Base-by-base conservation (phyloP, 2,329 filamentous ascomycete genomes). In the Rhynchosporium secalis region DNA sequence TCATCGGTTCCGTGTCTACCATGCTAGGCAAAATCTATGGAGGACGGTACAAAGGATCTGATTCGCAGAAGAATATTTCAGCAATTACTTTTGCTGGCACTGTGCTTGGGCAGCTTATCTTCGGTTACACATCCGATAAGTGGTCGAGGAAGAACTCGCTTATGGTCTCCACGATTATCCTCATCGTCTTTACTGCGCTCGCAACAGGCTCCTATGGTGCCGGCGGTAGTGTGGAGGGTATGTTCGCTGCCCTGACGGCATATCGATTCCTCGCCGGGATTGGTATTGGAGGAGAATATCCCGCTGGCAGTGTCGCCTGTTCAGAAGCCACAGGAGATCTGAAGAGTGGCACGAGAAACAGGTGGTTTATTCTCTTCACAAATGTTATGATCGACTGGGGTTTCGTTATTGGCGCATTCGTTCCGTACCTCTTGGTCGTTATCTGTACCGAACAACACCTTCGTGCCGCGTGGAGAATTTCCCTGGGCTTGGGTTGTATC, bases 341-440 rank as follows among this genome's bases (percentile, higher is more conserved):
- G 63, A 91, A 92, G 75, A 75, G 78, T 15, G 93, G 93, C 10
- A 88, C 89, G 15, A 82, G 93, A n/a, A 94, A 97, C 73, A 82
- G 89, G 45, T 96, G 92, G 91, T 97, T 93, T 73, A 91, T 94
- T 70, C 81, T 96, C 67, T 96, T 95, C 75, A 96, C 91, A 52
- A 96, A 96, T 75, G 86, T 89, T 29, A 90, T 92, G 80, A 96
- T 96, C 64, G 91, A 96, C 72, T 84, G 86, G 58, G 92, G 91
- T 0, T 96, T 96, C 67, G 68, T 72, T 1, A 80, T 94, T 60
- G 87, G 91, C 8, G 87, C 90, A 0, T 85, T 96, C 65, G 86
- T 95, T 1, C 90, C 92, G 0, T 86, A 87, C 76, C 78, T 89
- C 51, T 75, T 89, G 33, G 82, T 85, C 12, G 69, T 85, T 68